Base-by-base conservation (phyloP, 768 basidiomycete genomes). In the Amanita rimosa region DNA sequence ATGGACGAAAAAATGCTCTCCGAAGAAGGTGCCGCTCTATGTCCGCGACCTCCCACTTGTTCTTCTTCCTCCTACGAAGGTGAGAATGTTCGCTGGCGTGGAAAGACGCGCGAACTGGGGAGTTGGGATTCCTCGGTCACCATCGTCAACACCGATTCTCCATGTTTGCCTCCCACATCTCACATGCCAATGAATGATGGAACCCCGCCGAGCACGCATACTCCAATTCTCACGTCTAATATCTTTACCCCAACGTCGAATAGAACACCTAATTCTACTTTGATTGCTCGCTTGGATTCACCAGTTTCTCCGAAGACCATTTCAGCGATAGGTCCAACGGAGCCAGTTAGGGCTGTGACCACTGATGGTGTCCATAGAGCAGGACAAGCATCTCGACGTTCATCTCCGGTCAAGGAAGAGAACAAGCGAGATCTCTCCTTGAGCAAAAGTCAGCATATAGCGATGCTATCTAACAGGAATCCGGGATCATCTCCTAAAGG, bases 261-360 rank as follows among this genome's bases (percentile, higher is more conserved):
- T 6, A 46, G 9, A 36, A 7, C 22, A 10, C 19, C 34, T 11
- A 21, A 26, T 22, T 19, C 45, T 35, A n/a, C 33, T 16, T 36
- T 11, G n/a, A 21, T 19, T 2, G 9, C 35, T 19, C 45, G 13
- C 27, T 26, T 48, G 13, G 36, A 37, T 31, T 14, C 37, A 9
- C 46, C 46, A 7, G 46, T 48, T 16, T 48, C 46, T 27, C 46
- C 46, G 6, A 48, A 48, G 16, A 48, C 46, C 17, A 10, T 29
- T 9, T 21, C n/a, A 24, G 24, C 13, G 2, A 16, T 34, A 10
- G 19, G 16, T 29, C 46, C 46, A 11, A 19, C 37, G 7, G 37
- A 48, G n/a, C 46, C 46, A 3, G 14, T n/a, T 3, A 35, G 26
- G 36, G 46, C 37, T 36, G 36, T 48, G 37, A 37, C 36, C n/a